phyloP scores from a whole-genome alignment of 257 asterid genomes.

The Echium plantagineum region DNA sequence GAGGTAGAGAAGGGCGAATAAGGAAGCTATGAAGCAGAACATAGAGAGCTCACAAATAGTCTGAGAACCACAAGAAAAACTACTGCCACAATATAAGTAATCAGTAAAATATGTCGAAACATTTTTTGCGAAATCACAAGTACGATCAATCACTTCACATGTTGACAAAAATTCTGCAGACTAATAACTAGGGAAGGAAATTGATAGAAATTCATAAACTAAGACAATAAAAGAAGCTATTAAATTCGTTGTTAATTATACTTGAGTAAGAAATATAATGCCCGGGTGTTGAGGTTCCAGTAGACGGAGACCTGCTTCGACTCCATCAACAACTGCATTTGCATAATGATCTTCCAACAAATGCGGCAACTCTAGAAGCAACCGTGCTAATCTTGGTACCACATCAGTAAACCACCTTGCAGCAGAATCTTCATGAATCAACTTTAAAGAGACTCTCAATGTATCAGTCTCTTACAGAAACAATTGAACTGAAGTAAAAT shows the following conservation, averaged over 20 bases:
- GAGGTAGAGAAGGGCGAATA: too few species aligned
- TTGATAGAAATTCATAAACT: neutral
- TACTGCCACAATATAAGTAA: too few species aligned
- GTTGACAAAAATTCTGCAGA: too few species aligned
- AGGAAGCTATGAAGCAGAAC: too few species aligned
- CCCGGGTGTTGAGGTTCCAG: conserved; percentile 67
- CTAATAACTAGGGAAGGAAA: too few species aligned
- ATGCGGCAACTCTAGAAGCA: conserved; percentile 54
- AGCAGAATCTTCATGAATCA: conserved; percentile 47
- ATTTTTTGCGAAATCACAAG: too few species aligned
- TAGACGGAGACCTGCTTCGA: conserved; percentile 46
- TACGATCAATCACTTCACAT: too few species aligned
- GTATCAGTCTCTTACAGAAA: neutral
- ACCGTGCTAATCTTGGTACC: conserved; percentile 56
- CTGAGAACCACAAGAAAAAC: too few species aligned
- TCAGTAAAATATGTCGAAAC: too few species aligned
- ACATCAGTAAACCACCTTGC: conserved; percentile 53
- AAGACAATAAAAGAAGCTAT: neutral
- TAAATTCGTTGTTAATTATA: conserved; percentile 5
- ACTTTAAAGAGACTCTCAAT: conserved; percentile 23
- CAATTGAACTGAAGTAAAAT: neutral
- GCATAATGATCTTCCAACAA: conserved; percentile 64
- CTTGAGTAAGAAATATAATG: conserved; percentile 69
- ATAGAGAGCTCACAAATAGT: too few species aligned
- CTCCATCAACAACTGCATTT: conserved; percentile 24